Conservation (phyloP, 2,329 filamentous ascomycete genomes). For the Neophaeococcomyces mojaviensis region DNA sequence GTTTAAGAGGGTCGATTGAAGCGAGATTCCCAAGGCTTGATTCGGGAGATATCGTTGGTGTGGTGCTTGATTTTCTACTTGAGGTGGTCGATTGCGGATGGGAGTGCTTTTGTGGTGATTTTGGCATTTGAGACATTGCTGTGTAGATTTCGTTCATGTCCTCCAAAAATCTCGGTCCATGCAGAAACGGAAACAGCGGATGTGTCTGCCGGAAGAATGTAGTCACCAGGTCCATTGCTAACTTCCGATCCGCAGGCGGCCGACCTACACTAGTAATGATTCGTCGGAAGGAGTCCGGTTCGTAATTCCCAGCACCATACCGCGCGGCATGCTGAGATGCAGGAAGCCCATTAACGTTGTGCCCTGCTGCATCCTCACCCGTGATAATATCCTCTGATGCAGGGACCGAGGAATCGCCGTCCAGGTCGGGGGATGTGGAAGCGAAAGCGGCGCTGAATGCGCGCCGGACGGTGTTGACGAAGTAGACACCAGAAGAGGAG, state of each 20-base stretch:
- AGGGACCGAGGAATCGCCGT: constrained; percentile 19
- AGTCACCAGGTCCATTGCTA: constrained; percentile 39
- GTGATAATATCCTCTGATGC: constrained; percentile 24
- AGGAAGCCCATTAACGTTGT: constrained; percentile 20
- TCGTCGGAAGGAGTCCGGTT: constrained; percentile 22
- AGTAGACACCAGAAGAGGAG: constrained; percentile 47
- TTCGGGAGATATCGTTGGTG: neutral
- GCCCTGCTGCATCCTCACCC: constrained; percentile 22
- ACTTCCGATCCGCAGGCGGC: constrained; percentile 20
- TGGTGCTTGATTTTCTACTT: neutral
- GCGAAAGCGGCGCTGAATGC: constrained; percentile 39
- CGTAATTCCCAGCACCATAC: neutral
- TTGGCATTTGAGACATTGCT: constrained; percentile 18
- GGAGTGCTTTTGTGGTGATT: constrained; percentile 27
- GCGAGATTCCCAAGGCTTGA: constrained; percentile 8
- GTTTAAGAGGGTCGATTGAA: constrained; percentile 25
- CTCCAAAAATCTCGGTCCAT: constrained; percentile 43
- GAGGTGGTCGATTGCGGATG: constrained; percentile 3
- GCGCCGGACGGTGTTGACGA: constrained; percentile 47
- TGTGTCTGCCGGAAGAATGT: constrained; percentile 47
- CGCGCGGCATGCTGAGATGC: constrained; percentile 12
- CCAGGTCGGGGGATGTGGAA: constrained; percentile 11
- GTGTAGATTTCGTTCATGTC: constrained; percentile 39
- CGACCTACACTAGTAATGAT: constrained; percentile 25
- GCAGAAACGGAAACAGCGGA: constrained; percentile 46